These are phyloP conservation scores for Dunaliella sp. DNA, from an alignment of 139 green algal species.

Conservation along the genomic window DNA sequence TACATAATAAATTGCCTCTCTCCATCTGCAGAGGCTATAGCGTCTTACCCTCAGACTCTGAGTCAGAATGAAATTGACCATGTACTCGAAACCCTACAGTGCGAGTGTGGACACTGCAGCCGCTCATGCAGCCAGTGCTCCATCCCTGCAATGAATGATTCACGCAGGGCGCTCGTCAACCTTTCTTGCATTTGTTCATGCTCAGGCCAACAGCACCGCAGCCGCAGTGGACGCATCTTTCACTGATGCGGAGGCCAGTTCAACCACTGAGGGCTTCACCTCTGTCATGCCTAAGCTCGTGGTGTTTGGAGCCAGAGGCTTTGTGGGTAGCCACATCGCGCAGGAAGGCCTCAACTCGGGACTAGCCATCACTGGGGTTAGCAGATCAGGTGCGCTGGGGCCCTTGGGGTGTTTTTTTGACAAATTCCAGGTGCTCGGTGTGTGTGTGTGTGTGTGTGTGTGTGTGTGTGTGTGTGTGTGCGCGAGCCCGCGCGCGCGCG, in stretches of 20 bases:
- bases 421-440: background rate
- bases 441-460: background rate
- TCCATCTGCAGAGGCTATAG: no score
- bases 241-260: background rate
- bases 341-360: constrained; percentile 67
- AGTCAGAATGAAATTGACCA: no score
- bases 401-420: background rate
- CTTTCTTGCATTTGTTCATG: no score
- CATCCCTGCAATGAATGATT: no score
- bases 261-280: background rate
- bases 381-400: constrained; percentile 49
- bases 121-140: no score
- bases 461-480: background rate
- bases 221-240: background rate
- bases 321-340: constrained; percentile 81
- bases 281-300: constrained; percentile 52
- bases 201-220: background rate
- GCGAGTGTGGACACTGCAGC: no score
- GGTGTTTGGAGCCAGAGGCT: constrained; percentile 89
- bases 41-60: no score
- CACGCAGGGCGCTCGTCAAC: no score
- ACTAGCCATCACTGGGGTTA: constrained; percentile 71
- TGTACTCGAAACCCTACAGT: no score
- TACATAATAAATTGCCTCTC: no score
- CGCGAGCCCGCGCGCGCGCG: background rate